Conservation (phyloP, 371 early-diverging fungal genomes). For the Mortierella sp. region DNA sequence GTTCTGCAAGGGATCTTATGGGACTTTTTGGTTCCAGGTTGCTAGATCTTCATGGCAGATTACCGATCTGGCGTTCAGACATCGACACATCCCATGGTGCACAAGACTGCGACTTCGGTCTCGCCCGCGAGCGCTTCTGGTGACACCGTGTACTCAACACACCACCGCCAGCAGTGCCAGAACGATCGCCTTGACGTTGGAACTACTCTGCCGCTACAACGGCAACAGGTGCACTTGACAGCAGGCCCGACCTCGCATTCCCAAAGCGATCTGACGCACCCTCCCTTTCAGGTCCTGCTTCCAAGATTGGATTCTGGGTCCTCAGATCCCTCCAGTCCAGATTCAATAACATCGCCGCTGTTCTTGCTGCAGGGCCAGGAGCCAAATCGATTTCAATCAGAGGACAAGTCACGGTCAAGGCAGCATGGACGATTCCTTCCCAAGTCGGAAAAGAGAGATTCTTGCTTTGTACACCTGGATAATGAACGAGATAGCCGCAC, state of each 20-base stretch:
- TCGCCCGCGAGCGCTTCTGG: constrained; percentile 2
- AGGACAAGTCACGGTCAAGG: not conserved
- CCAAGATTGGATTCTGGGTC: not conserved
- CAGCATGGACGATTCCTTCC: not conserved
- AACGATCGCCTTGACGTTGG: not conserved
- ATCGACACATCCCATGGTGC: constrained; percentile 21
- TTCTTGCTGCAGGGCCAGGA: too few relatives aligned
- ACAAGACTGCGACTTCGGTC: constrained; percentile 10
- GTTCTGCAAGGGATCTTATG: too few relatives aligned
- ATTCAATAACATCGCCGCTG: too few relatives aligned
- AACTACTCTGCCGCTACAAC: constrained; percentile 5
- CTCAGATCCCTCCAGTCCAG: too few relatives aligned
- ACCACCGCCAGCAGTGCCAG: constrained; percentile 2
- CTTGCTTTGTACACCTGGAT: not conserved
- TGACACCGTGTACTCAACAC: not conserved
- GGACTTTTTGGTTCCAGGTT: not conserved
- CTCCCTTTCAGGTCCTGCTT: not conserved
- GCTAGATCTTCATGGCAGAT: constrained; percentile 7
- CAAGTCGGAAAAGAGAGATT: not conserved
- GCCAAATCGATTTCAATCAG: too few relatives aligned
- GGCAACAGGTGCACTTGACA: not conserved
- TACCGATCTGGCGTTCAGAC: constrained; percentile 23
- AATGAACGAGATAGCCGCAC: not conserved
- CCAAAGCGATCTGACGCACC: not conserved
- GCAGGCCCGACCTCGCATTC: not conserved